These are phyloP conservation scores for Debaryomyces sp. DNA, from an alignment of 1,139 yeast species.

Conservation along the genomic window DNA sequence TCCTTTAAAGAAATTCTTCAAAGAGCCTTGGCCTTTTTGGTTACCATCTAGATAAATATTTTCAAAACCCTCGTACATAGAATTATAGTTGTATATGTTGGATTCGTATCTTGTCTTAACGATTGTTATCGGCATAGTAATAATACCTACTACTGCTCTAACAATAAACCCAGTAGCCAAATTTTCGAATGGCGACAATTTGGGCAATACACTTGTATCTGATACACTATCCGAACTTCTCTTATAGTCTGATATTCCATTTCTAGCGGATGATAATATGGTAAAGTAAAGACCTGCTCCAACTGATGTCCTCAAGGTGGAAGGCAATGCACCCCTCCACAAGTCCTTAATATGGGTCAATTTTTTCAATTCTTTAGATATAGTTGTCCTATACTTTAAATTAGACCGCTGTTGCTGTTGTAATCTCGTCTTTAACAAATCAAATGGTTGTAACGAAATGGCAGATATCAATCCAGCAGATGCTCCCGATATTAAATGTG, in stretches of 20 bases:
- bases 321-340: constrained; percentile 95
- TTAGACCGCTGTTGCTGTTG: constrained; percentile 65
- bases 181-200: constrained; percentile 69
- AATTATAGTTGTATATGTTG: constrained; percentile 67
- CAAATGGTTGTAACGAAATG: constrained; percentile 83
- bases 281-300: constrained; percentile 90
- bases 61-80: constrained; percentile 62
- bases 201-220: constrained; percentile 57
- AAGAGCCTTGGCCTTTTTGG: constrained; percentile 34
- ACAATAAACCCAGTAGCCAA: constrained; percentile 76
- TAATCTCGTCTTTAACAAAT: constrained; percentile 82
- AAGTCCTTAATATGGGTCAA: constrained; percentile 54
- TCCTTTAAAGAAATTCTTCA: constrained; percentile 80
- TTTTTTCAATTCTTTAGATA: constrained; percentile 47
- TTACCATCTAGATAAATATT: constrained; percentile 52
- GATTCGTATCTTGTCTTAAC: constrained; percentile 88
- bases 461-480: constrained; percentile 86
- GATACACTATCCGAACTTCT: constrained; percentile 11
- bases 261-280: constrained; percentile 63
- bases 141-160: constrained; percentile 78
- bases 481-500: constrained; percentile 81
- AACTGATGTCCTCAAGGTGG: constrained; percentile 84
- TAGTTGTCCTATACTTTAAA: constrained; percentile 38
- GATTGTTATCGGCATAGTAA: constrained; percentile 99
- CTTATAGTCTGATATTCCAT: constrained; percentile 46